Evolutionary conservation across 2,329 filamentous ascomycete genomes (phyloP).

Genomic region (Endothia cerciana): DNA sequence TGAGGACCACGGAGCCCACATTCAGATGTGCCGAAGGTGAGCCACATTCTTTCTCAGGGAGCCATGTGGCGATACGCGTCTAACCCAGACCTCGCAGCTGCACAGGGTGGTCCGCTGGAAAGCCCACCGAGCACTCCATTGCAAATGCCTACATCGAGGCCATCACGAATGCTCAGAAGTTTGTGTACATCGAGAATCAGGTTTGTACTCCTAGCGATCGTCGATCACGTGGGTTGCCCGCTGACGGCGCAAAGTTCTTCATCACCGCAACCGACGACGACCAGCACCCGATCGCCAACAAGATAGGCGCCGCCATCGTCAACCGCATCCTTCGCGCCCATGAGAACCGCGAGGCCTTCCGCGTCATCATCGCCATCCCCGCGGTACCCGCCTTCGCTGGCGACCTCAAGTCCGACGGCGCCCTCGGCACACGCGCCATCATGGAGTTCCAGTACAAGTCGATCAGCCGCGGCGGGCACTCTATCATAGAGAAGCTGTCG

Average conservation of each 20-base stretch:
- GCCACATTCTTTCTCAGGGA: neutral
- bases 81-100: conserved; percentile 39
- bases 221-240: no score
- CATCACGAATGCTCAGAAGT: conserved; percentile 71
- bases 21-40: conserved; percentile 46
- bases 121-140: conserved; percentile 72
- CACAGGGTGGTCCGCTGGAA: conserved; percentile 56
- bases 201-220: conserved; percentile 35
- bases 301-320: conserved; percentile 78
- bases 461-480: conserved; percentile 76
- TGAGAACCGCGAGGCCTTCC: conserved; percentile 67
- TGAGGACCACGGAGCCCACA: conserved; percentile 41
- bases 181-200: conserved; percentile 80
- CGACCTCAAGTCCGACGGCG: conserved; percentile 72
- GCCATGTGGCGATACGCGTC: neutral
- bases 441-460: conserved; percentile 87
- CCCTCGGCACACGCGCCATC: conserved; percentile 78
- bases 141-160: conserved; percentile 80
- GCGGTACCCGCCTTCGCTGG: conserved; percentile 83
- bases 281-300: conserved; percentile 75
- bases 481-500: conserved; percentile 73
- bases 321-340: conserved; percentile 75
- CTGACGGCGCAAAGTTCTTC: conserved; percentile 65
- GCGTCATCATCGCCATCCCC: conserved; percentile 77
- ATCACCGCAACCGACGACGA: conserved; percentile 76